phyloP scores from a whole-genome alignment of 208 protist genomes.

The Leishmania tarentolae region DNA sequence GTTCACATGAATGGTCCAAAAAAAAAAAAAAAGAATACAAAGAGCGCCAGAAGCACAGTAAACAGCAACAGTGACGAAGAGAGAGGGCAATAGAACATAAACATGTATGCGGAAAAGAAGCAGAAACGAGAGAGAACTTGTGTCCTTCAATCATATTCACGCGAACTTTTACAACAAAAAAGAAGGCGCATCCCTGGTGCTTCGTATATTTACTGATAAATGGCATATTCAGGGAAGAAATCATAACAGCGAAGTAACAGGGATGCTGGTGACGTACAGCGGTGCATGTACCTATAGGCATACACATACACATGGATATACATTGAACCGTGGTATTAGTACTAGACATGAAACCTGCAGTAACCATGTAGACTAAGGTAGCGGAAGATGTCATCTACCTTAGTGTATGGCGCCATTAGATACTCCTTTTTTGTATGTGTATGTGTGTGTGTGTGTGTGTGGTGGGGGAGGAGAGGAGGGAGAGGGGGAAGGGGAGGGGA shows the following conservation, averaged over 20 bases:
- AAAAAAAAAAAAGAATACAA: too few species aligned
- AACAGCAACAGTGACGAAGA: too few species aligned
- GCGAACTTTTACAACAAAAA: not conserved
- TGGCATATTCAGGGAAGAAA: not conserved
- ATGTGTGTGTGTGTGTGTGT: too few species aligned
- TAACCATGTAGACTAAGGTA: not conserved
- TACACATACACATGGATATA: not conserved
- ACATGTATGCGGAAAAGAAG: too few species aligned
- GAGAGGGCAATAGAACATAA: too few species aligned
- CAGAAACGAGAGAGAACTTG: too few species aligned
- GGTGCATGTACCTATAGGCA: not conserved
- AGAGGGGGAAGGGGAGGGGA: too few species aligned
- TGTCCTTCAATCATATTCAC: not conserved
- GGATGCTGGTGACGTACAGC: not conserved
- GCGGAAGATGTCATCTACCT: not conserved
- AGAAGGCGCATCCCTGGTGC: not conserved
- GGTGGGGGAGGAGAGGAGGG: too few species aligned
- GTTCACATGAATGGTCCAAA: too few species aligned
- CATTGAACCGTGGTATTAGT: not conserved
- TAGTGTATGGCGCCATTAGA: not conserved
- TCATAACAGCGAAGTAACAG: not conserved
- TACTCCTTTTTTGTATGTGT: not conserved
- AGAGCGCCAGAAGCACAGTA: too few species aligned
- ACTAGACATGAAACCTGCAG: not conserved
- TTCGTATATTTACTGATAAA: not conserved